A percentile compares a stretch with the other conserved stretches of the same genome.
Evolutionary conservation across 176 grass and related monocot genomes (phyloP).

Genomic region (Ananas comosus): DNA sequence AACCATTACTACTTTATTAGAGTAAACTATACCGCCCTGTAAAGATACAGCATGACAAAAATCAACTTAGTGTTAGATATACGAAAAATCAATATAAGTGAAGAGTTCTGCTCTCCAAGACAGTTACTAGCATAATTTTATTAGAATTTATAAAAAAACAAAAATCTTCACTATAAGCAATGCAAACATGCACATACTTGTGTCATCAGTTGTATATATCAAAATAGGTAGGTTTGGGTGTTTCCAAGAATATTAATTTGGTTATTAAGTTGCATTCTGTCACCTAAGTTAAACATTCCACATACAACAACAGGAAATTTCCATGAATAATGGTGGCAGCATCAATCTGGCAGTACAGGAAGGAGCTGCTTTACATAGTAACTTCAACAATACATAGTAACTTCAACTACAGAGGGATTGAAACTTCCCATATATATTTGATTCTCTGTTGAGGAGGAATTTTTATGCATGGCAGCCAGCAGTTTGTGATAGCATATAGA

Average conservation of each 20-base stretch:
- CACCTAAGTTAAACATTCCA: neutral
- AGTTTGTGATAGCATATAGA: neutral
- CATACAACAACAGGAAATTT: neutral
- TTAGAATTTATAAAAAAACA: neutral
- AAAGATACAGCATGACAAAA: conserved; percentile 22
- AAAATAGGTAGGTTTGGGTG: neutral
- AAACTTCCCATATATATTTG: neutral
- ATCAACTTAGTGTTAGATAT: neutral
- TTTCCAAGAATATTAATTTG: neutral
- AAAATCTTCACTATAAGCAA: too few species aligned
- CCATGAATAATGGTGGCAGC: too few species aligned
- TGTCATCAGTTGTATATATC: neutral
- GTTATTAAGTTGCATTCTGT: neutral
- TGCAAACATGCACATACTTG: too few species aligned
- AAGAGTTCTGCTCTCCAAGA: too few species aligned
- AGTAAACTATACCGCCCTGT: conserved; percentile 61
- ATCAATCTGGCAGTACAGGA: neutral
- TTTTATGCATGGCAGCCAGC: too few species aligned
- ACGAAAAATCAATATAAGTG: neutral
- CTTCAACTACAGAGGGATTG: neutral
- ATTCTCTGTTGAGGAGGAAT: neutral
- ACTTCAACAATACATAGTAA: too few species aligned
- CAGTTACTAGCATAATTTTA: too few species aligned
- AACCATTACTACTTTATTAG: conserved; percentile 51
- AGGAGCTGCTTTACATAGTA: neutral